Percentiles rank a stretch among this genome's conserved stretches.
Evolutionary conservation across 2,329 filamentous ascomycete species (phyloP).

Genomic region (Xylaria sp.): DNA sequence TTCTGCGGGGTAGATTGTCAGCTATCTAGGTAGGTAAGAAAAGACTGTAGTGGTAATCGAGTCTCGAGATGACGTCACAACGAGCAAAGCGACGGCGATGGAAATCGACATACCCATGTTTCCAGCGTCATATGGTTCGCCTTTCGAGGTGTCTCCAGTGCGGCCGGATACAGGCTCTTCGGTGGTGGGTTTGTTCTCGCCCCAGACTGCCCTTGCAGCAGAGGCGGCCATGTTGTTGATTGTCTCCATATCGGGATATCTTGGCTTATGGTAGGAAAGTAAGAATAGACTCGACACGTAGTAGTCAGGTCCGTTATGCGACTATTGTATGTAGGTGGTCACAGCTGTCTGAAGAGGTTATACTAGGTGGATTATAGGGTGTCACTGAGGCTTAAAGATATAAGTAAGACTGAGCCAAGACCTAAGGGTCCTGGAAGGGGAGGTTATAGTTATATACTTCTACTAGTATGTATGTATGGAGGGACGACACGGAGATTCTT

Average conservation of each 20-base stretch:
- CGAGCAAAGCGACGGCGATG: not conserved
- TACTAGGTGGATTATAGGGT: not conserved
- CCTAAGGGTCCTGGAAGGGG: not conserved
- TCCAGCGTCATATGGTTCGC: constrained; percentile 82
- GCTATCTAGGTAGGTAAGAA: not conserved
- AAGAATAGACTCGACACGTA: not conserved
- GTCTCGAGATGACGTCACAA: constrained; percentile 18
- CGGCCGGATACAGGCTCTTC: constrained; percentile 79
- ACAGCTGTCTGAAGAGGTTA: not conserved
- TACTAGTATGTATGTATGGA: no score
- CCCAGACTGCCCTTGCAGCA: constrained; percentile 62
- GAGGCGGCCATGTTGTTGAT: constrained; percentile 66
- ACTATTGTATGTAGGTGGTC: not conserved
- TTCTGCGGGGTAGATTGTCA: constrained; percentile 15
- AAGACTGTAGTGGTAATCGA: constrained; percentile 15
- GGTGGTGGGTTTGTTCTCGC: constrained; percentile 51
- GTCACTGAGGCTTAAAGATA: not conserved
- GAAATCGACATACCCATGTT: constrained; percentile 73
- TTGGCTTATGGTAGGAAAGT: not conserved
- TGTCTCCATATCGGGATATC: constrained; percentile 66
- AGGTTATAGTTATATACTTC: constrained; percentile 19
- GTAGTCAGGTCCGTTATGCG: not conserved
- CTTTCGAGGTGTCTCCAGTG: constrained; percentile 71
- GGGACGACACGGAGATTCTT: not conserved
- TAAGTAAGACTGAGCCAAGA: constrained; percentile 6